Conservation (phyloP, 768 basidiomycete genomes). For the Hortiboletus flavorubellus region DNA sequence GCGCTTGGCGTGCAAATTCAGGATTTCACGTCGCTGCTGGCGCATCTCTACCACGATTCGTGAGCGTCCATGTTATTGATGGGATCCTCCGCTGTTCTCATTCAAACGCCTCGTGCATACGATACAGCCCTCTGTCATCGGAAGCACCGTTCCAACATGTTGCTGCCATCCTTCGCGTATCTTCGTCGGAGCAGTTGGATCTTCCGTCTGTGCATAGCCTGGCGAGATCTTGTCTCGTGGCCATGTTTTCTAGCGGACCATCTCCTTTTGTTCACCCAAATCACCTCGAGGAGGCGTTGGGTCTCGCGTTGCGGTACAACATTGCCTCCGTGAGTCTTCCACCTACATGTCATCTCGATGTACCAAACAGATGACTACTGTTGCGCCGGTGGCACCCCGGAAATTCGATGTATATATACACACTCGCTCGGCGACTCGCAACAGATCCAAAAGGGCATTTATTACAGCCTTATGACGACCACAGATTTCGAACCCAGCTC, state of each 20-base stretch:
- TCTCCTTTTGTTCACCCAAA: constrained; percentile 40
- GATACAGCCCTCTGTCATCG: constrained; percentile 43
- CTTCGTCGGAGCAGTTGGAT: constrained; percentile 54
- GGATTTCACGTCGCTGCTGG: constrained; percentile 58
- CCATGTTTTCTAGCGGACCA: constrained; percentile 50
- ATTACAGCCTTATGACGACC: constrained; percentile 61
- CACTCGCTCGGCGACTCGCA: constrained; percentile 19
- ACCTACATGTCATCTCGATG: background rate
- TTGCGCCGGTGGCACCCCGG: background rate
- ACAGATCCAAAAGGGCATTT: constrained; percentile 55
- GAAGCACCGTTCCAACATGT: constrained; percentile 45
- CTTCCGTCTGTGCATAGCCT: constrained; percentile 50
- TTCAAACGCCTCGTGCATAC: background rate
- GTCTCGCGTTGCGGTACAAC: constrained; percentile 46
- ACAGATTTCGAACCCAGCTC: constrained; percentile 51
- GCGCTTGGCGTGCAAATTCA: constrained; percentile 36
- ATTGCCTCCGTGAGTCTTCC: constrained; percentile 44
- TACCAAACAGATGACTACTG: background rate
- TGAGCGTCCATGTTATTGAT: constrained; percentile 37
- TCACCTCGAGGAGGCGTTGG: constrained; percentile 51
- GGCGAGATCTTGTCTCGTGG: constrained; percentile 41
- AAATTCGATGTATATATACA: background rate
- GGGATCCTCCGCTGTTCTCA: background rate
- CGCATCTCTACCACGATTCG: constrained; percentile 66
- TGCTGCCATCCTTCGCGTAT: constrained; percentile 54